A percentile compares a stretch with the other conserved stretches of the same genome.
These are phyloP conservation scores for Fusarium sp. DNA, from an alignment of 2,329 filamentous ascomycete genomes.

Conservation along the genomic window DNA sequence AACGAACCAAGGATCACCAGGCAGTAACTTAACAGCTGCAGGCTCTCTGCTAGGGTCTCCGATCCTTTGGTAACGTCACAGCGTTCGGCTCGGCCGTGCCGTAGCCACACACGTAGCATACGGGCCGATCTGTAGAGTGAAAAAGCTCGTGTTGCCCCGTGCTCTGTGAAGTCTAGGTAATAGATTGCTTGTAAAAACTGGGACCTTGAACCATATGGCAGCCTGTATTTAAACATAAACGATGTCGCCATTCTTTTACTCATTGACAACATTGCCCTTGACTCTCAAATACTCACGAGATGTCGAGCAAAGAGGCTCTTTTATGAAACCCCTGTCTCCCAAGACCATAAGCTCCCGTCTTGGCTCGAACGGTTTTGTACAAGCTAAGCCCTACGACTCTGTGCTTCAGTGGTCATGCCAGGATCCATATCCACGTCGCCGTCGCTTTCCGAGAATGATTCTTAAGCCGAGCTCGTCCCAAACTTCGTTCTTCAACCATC, in stretches of 20 bases:
- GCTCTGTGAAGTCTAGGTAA: neutral
- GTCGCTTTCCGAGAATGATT: neutral
- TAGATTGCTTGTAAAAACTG: neutral
- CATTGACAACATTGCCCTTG: constrained; percentile 19
- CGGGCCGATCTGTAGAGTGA: neutral
- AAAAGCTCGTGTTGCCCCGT: neutral
- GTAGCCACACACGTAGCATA: neutral
- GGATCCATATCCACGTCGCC: neutral
- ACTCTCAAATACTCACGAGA: neutral
- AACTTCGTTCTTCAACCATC: neutral
- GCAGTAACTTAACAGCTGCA: neutral
- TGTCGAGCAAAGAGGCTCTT: neutral
- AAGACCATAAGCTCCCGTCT: neutral
- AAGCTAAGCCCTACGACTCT: neutral
- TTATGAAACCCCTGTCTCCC: neutral
- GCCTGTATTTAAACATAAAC: neutral
- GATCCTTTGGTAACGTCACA: constrained; percentile 3
- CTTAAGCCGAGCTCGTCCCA: neutral
- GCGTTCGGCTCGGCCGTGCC: constrained; percentile 20
- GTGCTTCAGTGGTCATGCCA: neutral
- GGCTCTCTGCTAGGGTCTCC: neutral
- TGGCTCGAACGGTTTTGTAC: neutral
- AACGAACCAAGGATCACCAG: neutral
- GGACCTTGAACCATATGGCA: neutral
- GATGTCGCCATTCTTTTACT: constrained; percentile 17